phyloP scores from a whole-genome alignment of 257 asterid species.

The Nyctanthes arbortristis region DNA sequence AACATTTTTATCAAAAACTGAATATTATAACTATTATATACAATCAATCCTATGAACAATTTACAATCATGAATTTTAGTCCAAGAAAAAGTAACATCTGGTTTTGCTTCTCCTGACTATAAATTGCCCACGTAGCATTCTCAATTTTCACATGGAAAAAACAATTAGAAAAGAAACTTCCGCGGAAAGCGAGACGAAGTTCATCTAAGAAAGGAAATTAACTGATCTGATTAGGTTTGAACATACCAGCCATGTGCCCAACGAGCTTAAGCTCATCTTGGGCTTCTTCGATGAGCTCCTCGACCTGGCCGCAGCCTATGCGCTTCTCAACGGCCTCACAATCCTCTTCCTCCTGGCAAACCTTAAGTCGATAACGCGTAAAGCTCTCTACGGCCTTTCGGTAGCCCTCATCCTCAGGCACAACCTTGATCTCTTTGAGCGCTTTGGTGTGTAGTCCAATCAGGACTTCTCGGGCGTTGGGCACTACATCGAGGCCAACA shows the following conservation, averaged over 20 bases:
- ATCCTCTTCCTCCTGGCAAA: conserved; percentile 87
- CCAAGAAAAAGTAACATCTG: background rate
- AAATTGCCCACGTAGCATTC: background rate
- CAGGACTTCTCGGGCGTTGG: conserved; percentile 89
- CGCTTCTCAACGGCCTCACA: conserved; percentile 87
- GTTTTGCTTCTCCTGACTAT: background rate
- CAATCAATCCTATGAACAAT: background rate
- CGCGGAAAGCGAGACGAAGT: conserved; percentile 9
- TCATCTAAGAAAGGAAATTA: conserved; percentile 14
- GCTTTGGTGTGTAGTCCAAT: conserved; percentile 83
- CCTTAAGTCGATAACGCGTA: conserved; percentile 84
- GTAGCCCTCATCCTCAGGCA: conserved; percentile 90
- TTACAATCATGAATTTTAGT: background rate
- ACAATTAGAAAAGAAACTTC: conserved; percentile 5
- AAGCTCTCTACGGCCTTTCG: conserved; percentile 96
- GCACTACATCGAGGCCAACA: conserved; percentile 94
- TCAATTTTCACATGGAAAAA: background rate
- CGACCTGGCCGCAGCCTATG: conserved; percentile 95
- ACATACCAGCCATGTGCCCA: conserved; percentile 77
- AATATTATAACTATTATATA: background rate
- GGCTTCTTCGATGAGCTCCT: conserved; percentile 96
- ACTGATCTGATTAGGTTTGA: conserved; percentile 2
- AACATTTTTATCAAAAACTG: no score
- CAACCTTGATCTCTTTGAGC: conserved; percentile 93
- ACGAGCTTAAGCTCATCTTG: conserved; percentile 93